These are phyloP conservation scores for Achlya hypogyna DNA, from an alignment of 352 stramenopile genomes.

Conservation along the genomic window DNA sequence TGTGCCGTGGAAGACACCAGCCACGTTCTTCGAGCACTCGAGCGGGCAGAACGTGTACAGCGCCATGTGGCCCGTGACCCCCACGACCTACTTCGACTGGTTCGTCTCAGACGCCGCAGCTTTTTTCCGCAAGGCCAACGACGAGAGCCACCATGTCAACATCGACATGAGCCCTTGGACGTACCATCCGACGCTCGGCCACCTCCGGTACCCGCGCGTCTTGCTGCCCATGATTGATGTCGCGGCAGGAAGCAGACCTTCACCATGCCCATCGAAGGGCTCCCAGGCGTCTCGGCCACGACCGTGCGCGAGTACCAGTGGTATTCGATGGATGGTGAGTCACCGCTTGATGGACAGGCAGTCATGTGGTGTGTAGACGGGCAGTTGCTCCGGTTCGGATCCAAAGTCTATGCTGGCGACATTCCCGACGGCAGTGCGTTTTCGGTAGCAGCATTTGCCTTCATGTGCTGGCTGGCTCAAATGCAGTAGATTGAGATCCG, in stretches of 20 bases:
- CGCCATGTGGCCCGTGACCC: slow-evolving; percentile 3
- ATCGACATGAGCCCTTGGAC: slow-evolving; percentile 19
- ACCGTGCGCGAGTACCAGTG: not conserved
- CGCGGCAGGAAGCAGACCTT: slow-evolving; percentile 15
- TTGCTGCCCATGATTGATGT: not conserved
- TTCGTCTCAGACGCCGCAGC: not conserved
- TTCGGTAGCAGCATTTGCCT: not conserved
- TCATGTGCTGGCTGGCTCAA: not conserved
- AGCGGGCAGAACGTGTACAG: not conserved
- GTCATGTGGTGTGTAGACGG: not conserved
- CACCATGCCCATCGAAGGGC: not conserved
- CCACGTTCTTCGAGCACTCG: not conserved
- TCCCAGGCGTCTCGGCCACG: not conserved
- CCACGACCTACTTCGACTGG: not conserved
- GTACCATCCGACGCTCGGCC: not conserved
- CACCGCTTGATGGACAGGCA: not conserved
- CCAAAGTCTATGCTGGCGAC: not conserved
- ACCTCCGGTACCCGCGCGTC: slow-evolving; percentile 3
- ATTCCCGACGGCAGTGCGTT: not conserved
- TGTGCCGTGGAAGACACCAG: not conserved
- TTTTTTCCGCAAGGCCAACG: slow-evolving; percentile 9
- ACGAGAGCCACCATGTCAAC: not conserved
- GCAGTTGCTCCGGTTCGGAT: not conserved
- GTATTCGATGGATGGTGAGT: not conserved
- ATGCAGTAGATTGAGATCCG: not conserved